Evolutionary conservation across 2,329 filamentous ascomycete genomes (phyloP).

Genomic region (Calonectria hawksworthii): DNA sequence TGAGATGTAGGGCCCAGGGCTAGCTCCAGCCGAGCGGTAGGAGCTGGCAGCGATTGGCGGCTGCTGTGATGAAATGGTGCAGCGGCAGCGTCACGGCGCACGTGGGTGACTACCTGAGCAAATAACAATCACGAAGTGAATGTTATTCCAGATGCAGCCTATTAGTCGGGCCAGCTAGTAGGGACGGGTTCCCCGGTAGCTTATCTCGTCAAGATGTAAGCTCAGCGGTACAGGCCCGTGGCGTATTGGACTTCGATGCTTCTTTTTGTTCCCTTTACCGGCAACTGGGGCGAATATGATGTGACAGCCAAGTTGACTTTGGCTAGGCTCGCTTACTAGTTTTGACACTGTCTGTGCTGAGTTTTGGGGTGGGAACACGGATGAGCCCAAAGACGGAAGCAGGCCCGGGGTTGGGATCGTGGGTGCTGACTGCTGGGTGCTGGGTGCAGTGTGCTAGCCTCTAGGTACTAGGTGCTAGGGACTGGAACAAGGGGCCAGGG

Average conservation of each 20-base stretch:
- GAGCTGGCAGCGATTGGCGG: constrained; percentile 42
- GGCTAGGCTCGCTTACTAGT: constrained; percentile 16
- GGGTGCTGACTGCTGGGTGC: neutral
- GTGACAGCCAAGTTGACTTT: constrained; percentile 6
- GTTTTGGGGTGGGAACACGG: constrained; percentile 16
- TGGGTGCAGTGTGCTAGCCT: too few relatives aligned
- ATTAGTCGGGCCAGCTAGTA: constrained; percentile 23
- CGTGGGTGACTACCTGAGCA: constrained; percentile 38
- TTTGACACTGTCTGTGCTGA: constrained; percentile 11
- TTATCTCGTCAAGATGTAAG: constrained; percentile 5
- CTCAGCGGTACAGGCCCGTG: neutral
- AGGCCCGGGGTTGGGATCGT: constrained; percentile 17
- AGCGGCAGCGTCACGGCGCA: constrained; percentile 43
- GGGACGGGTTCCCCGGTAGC: neutral
- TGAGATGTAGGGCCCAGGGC: neutral
- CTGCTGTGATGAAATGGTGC: constrained; percentile 41
- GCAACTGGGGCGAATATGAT: constrained; percentile 5
- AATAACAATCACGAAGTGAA: constrained; percentile 19
- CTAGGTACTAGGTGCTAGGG: too few relatives aligned
- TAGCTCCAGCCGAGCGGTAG: constrained; percentile 41
- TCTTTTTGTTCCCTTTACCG: constrained; percentile 4
- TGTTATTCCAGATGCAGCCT: constrained; percentile 26
- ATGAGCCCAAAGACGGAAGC: constrained; percentile 22
- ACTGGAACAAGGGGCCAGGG: neutral
- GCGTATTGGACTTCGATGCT: neutral